Evolutionary conservation across 768 basidiomycete genomes (phyloP).

Genomic region (Dioszegia hungarica): DNA sequence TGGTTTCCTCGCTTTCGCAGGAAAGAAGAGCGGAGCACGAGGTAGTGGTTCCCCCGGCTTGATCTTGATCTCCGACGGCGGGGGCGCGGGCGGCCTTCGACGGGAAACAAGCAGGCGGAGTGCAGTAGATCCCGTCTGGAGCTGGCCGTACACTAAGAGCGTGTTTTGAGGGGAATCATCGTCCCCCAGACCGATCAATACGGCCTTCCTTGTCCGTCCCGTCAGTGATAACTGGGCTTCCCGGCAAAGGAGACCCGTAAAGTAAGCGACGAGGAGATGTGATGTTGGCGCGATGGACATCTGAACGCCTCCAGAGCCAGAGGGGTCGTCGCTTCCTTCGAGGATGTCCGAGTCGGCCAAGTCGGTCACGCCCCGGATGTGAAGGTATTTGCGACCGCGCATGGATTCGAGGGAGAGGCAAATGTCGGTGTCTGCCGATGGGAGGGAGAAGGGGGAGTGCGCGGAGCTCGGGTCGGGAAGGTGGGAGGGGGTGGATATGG

Average conservation of each 20-base stretch:
- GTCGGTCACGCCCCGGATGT: constrained; percentile 35
- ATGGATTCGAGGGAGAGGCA: constrained; percentile 47
- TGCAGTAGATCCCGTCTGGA: constrained; percentile 8
- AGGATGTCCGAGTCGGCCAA: constrained; percentile 31
- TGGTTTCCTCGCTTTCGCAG: constrained; percentile 24
- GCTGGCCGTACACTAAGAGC: constrained; percentile 43
- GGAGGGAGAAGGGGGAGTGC: constrained; percentile 31
- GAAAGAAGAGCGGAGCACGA: constrained; percentile 40
- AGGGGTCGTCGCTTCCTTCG: constrained; percentile 21
- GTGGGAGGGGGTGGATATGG: background rate
- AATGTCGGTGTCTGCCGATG: constrained; percentile 39
- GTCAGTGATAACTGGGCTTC: constrained; percentile 9
- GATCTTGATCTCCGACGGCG: constrained; percentile 22
- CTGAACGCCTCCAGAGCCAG: constrained; percentile 30
- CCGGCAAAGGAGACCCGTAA: constrained; percentile 34
- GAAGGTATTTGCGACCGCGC: constrained; percentile 43
- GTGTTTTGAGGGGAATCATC: constrained; percentile 50
- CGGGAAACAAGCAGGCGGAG: constrained; percentile 25
- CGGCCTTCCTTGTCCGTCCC: constrained; percentile 36
- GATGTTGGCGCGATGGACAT: constrained; percentile 29
- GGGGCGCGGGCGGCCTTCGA: constrained; percentile 24
- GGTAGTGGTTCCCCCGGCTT: constrained; percentile 47
- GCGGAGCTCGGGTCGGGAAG: background rate
- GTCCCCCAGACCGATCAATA: constrained; percentile 44
- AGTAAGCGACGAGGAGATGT: constrained; percentile 32